Conservation (phyloP, 345 rosid species). For the Durio zibethinus region DNA sequence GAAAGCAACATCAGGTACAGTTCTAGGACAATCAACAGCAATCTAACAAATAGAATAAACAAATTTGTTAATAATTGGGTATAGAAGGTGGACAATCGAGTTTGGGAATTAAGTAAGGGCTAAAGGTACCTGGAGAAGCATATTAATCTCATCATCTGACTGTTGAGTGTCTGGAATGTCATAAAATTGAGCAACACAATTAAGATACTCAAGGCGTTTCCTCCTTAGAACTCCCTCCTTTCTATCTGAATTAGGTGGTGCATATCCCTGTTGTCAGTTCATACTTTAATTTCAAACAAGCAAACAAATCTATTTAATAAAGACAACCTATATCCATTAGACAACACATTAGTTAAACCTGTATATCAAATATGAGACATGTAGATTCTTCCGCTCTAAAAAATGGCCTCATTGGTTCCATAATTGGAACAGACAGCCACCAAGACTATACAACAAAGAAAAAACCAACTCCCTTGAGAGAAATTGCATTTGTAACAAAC, state of each 20-base stretch:
- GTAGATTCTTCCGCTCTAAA: background rate
- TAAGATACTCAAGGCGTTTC: constrained; percentile 91
- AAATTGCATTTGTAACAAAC: background rate
- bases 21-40: constrained; percentile 98
- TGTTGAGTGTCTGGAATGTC: constrained; percentile 95
- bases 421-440: background rate
- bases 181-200: constrained; percentile 87
- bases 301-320: background rate
- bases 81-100: constrained; percentile 1
- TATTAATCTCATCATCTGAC: constrained; percentile 91
- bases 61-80: constrained; percentile 16
- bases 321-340: background rate
- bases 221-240: constrained; percentile 86
- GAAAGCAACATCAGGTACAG: constrained; percentile 92
- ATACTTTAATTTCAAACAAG: constrained; percentile 50
- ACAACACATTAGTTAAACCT: background rate
- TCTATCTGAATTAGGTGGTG: constrained; percentile 99
- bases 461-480: background rate
- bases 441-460: background rate
- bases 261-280: constrained; percentile 99
- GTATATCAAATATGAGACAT: background rate
- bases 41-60: constrained; percentile 45
- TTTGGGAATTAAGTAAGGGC: background rate
- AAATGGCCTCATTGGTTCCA: background rate
- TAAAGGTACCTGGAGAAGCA: constrained; percentile 90